A percentile compares a stretch with the other conserved stretches of the same genome.
phyloP scores from a whole-genome alignment of 352 stramenopile genomes.

The Pythium guiyangense region DNA sequence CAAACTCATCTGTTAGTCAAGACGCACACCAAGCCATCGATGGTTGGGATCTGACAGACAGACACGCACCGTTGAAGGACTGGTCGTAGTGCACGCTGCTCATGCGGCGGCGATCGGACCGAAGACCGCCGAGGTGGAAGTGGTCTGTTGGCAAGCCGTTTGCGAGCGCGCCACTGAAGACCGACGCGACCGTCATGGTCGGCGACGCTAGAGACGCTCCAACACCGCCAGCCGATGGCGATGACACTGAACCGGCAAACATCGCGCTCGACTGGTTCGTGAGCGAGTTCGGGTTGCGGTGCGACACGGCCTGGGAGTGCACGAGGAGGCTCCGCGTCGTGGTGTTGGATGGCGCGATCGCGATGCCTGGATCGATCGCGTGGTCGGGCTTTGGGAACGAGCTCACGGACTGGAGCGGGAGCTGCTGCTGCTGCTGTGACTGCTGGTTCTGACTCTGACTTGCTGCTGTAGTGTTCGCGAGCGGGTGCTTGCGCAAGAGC shows the following conservation, averaged over 20 bases:
- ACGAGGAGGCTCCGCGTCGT: constrained; percentile 36
- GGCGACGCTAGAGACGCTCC: constrained; percentile 18
- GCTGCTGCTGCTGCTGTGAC: constrained; percentile 2
- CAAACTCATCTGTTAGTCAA: neutral
- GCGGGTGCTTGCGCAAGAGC: constrained; percentile 34
- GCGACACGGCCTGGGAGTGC: constrained; percentile 13
- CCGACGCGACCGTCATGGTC: constrained; percentile 48
- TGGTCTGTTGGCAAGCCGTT: constrained; percentile 23
- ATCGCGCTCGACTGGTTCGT: constrained; percentile 24
- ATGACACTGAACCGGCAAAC: constrained; percentile 3
- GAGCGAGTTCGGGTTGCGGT: constrained; percentile 11
- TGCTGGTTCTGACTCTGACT: constrained; percentile 9
- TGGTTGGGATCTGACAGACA: neutral
- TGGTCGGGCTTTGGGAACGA: constrained; percentile 40
- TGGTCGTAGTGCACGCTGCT: constrained; percentile 59
- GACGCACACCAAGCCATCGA: neutral
- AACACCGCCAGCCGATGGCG: constrained; percentile 7
- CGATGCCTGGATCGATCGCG: constrained; percentile 31
- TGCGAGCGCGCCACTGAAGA: constrained; percentile 20
- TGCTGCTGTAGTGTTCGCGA: constrained; percentile 2
- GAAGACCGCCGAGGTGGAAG: constrained; percentile 28
- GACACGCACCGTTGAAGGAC: constrained; percentile 24
- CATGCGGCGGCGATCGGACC: constrained; percentile 38
- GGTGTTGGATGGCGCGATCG: constrained; percentile 39
- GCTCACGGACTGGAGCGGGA: constrained; percentile 16